Conservation (phyloP, 495 filamentous ascomycete species). For the Lepidopterella palustris region DNA sequence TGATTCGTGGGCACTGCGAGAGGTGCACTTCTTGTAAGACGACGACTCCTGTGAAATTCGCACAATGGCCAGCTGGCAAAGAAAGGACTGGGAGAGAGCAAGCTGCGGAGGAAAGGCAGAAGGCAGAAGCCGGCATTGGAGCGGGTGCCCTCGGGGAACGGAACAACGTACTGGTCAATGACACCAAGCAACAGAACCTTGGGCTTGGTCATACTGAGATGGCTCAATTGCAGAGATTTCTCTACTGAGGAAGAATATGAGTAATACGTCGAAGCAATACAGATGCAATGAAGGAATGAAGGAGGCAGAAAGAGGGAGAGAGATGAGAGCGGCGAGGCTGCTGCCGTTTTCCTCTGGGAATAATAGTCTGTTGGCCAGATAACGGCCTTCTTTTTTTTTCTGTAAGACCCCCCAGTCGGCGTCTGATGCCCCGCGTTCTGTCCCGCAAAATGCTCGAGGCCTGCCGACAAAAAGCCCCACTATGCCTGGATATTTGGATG, state of each 20-base stretch:
- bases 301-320: not conserved
- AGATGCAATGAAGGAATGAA: not conserved
- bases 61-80: not conserved
- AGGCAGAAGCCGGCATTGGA: conserved; percentile 11
- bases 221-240: not conserved
- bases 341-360: not conserved
- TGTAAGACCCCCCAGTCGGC: not conserved
- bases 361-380: not conserved
- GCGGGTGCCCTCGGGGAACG: not conserved
- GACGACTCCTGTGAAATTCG: not conserved
- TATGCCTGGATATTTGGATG: not conserved
- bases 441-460: not conserved
- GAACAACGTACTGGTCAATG: conserved; percentile 37
- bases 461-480: not conserved
- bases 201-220: conserved; percentile 28
- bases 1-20: conserved; percentile 40
- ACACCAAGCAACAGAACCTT: conserved; percentile 35
- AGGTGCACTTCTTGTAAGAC: conserved; percentile 11
- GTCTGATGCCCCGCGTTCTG: conserved; percentile 1
- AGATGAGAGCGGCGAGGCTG: not conserved
- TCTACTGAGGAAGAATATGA: not conserved
- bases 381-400: conserved; percentile 2
- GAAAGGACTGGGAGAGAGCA: not conserved
- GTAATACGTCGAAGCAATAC: not conserved
- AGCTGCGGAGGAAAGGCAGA: not conserved